These are phyloP conservation scores for Emydomyces testavorans DNA, from an alignment of 2,329 filamentous ascomycete genomes.

Conservation along the genomic window DNA sequence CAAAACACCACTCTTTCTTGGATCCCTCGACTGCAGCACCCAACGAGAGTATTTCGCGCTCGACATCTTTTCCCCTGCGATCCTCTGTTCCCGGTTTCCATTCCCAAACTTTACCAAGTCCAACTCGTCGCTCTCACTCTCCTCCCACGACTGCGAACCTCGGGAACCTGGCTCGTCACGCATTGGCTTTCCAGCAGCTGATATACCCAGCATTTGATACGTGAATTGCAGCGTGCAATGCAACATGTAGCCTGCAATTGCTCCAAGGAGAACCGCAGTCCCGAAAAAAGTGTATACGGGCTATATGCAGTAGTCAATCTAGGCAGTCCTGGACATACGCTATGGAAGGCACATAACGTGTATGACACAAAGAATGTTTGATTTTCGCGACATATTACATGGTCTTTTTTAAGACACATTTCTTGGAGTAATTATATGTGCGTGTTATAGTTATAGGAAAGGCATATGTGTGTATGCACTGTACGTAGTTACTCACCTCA, in stretches of 20 bases:
- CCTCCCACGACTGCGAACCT: not conserved
- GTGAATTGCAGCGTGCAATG: not conserved
- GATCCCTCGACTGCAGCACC: not conserved
- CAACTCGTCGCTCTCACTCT: not conserved
- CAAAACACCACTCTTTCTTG: not conserved
- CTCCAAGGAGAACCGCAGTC: not conserved
- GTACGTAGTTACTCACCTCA: not conserved
- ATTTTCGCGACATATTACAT: no score
- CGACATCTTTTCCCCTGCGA: not conserved
- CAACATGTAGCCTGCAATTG: constrained; percentile 1
- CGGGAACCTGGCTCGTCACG: not conserved
- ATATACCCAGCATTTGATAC: constrained; percentile 2
- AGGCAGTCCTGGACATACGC: not conserved
- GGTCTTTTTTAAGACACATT: no score
- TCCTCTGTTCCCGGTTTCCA: not conserved
- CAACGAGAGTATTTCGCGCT: not conserved
- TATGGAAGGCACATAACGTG: not conserved
- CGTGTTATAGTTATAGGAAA: not conserved
- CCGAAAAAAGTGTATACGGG: constrained; percentile 6
- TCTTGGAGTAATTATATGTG: no score
- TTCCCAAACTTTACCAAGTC: not conserved
- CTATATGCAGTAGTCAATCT: constrained; percentile 3
- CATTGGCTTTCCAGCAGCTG: not conserved
- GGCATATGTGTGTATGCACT: no score
- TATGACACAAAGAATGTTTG: no score